Percentiles rank a stretch among this genome's conserved stretches.
Evolutionary conservation across 2,329 filamentous ascomycete species (phyloP).

Genomic region (Calonectria pseudoreteaudii): DNA sequence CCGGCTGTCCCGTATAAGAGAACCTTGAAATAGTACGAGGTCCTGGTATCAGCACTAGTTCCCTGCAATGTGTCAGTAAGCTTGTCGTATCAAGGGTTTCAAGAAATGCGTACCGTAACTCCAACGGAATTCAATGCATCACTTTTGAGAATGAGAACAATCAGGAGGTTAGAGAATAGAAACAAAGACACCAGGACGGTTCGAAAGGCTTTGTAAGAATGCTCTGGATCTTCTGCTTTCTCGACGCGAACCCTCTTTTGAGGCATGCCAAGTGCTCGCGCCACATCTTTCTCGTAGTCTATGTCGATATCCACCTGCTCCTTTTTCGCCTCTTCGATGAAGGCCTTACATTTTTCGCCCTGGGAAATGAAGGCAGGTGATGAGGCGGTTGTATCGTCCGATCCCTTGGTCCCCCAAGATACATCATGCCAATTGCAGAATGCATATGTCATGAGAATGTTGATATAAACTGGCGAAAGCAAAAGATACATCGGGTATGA

Average conservation of each 20-base stretch:
- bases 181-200: constrained; percentile 90
- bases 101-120: constrained; percentile 63
- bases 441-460: constrained; percentile 88
- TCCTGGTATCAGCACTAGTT: constrained; percentile 69
- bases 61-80: constrained; percentile 56
- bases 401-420: constrained; percentile 98
- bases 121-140: constrained; percentile 86
- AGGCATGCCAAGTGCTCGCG: constrained; percentile 87
- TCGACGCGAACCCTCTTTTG: constrained; percentile 79
- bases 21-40: constrained; percentile 88
- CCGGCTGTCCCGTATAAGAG: constrained; percentile 88
- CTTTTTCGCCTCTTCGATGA: constrained; percentile 94
- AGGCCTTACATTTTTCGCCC: constrained; percentile 81
- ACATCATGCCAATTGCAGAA: constrained; percentile 99
- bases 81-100: not conserved
- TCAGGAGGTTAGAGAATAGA: constrained; percentile 91
- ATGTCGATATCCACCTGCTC: constrained; percentile 97
- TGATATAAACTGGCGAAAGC: constrained; percentile 95
- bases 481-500: constrained; percentile 92
- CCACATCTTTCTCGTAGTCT: constrained; percentile 93
- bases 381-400: constrained; percentile 90
- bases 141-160: constrained; percentile 89
- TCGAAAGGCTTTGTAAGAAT: constrained; percentile 98
- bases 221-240: constrained; percentile 83
- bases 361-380: constrained; percentile 89